These are phyloP conservation scores for Kappamyces sp. DNA, from an alignment of 192 early-diverging fungal genomes.

Conservation along the genomic window DNA sequence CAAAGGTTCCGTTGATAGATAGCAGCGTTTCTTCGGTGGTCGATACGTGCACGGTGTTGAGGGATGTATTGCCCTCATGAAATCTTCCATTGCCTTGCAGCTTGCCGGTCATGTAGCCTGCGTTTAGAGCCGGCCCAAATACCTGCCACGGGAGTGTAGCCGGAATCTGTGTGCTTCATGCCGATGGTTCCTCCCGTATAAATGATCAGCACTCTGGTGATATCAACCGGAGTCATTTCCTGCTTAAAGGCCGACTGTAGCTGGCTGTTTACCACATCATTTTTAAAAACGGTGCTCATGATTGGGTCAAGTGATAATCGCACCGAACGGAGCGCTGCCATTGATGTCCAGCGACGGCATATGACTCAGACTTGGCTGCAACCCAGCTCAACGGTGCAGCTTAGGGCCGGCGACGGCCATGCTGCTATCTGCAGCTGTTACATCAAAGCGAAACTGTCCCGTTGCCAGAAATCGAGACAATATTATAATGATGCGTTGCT, in stretches of 20 bases:
- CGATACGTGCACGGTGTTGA: too few relatives aligned
- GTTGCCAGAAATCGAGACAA: too few relatives aligned
- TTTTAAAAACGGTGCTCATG: background rate
- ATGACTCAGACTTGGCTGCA: too few relatives aligned
- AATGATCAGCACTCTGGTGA: slow-evolving; percentile 65
- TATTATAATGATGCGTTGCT: too few relatives aligned
- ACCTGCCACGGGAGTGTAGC: slow-evolving; percentile 55
- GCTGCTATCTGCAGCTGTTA: too few relatives aligned
- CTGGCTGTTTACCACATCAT: slow-evolving; percentile 12
- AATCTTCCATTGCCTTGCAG: background rate
- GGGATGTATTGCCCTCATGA: too few relatives aligned
- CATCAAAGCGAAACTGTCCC: too few relatives aligned
- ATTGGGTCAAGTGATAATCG: background rate
- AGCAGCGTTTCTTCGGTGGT: too few relatives aligned
- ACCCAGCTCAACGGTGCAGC: too few relatives aligned
- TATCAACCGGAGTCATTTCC: slow-evolving; percentile 1
- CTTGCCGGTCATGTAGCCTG: slow-evolving; percentile 77
- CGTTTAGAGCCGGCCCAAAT: slow-evolving; percentile 69
- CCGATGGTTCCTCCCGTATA: slow-evolving; percentile 96
- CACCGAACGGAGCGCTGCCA: too few relatives aligned
- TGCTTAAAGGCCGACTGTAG: background rate
- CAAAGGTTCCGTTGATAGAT: slow-evolving; percentile 39
- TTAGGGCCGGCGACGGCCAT: too few relatives aligned
- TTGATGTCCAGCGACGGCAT: too few relatives aligned
- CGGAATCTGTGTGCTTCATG: slow-evolving; percentile 51